Base-by-base conservation (phyloP, 768 basidiomycete genomes). In the Calocybe gangraenosa region DNA sequence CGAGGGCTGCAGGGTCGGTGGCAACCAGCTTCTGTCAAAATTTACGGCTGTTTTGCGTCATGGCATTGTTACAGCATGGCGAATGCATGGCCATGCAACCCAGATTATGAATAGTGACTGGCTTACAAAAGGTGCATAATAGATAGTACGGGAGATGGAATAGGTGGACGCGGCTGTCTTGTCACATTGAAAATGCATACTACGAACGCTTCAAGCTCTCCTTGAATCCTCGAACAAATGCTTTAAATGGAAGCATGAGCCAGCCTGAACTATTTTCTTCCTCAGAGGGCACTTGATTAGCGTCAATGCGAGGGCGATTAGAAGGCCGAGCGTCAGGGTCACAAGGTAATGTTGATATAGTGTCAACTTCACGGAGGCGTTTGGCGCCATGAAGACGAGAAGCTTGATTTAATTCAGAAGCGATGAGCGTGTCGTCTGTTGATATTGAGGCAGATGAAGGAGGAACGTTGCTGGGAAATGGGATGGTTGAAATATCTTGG, bases 181-280 rank as follows among this genome's bases (percentile, higher is more conserved):
- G 25, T 28, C 25, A 28, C 25, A 28, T 11, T 28, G 25, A 40
- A 34, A 46, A 46, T 35, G 42, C 37, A 48, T 51, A 49, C 47
- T 47, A 54, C 34, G 46, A 45, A 37, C 43, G 44, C 22, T 47
- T 47, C 11, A 82, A 61, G 55, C 79, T 78, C 62, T 84, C 81
- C 52, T 75, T 76, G 65, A 87, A 84, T 15, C 83, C 84, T 50
- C 76, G 74, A 44, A 81, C 68, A 58, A 87, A 84, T 5, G 78
- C 76, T 56, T 75, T 73, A 62, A 84, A 68, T 4, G 84, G 83
- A 32, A 76, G 65, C 60, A 78, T 63, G 55, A 85, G 69, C 83
- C 79, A 84, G 25, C 76, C 76, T 42, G 80, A 56, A 25, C 72
- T 51, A n/a, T 76, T 73, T 5, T 68, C 58, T 21, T 79, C 75